Conservation (phyloP, 192 early-diverging fungal genomes). For the Dissophora globulifera region DNA sequence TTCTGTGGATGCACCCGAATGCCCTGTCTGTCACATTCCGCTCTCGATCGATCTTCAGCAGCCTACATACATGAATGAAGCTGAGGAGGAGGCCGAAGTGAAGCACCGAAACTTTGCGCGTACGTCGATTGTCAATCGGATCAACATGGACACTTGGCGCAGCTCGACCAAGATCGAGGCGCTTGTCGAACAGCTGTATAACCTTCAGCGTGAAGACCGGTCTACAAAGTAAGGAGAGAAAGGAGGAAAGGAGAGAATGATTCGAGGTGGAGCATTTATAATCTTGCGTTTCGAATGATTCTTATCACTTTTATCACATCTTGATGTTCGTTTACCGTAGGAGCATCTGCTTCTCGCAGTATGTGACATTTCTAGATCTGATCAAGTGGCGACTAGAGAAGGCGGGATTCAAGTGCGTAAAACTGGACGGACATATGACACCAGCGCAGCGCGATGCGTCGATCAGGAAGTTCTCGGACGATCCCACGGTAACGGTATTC, state of each 20-base stretch:
- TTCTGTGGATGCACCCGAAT: constrained; percentile 60
- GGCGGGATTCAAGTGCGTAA: constrained; percentile 85
- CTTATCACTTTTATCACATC: too few relatives aligned
- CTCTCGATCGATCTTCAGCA: constrained; percentile 82
- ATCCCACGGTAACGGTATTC: constrained; percentile 87
- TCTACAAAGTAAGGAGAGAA: constrained; percentile 81
- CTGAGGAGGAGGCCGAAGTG: constrained; percentile 44
- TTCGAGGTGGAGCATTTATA: too few relatives aligned
- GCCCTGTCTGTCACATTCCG: constrained; percentile 82
- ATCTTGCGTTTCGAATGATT: background rate
- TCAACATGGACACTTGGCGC: constrained; percentile 88
- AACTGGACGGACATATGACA: constrained; percentile 91
- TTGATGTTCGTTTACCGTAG: too few relatives aligned
- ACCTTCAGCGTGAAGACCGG: constrained; percentile 72
- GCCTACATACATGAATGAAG: constrained; percentile 50
- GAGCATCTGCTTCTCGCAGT: constrained; percentile 67
- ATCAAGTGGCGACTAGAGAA: constrained; percentile 91
- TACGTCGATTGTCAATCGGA: constrained; percentile 89
- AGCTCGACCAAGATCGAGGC: constrained; percentile 96
- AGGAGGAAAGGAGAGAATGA: too few relatives aligned
- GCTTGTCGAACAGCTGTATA: constrained; percentile 87
- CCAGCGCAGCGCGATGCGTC: constrained; percentile 79
- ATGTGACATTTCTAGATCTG: constrained; percentile 89
- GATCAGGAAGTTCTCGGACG: constrained; percentile 77
- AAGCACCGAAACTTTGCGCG: constrained; percentile 58